Evolutionary conservation across 768 basidiomycete species (phyloP).

Genomic region (Amanita phalloides): DNA sequence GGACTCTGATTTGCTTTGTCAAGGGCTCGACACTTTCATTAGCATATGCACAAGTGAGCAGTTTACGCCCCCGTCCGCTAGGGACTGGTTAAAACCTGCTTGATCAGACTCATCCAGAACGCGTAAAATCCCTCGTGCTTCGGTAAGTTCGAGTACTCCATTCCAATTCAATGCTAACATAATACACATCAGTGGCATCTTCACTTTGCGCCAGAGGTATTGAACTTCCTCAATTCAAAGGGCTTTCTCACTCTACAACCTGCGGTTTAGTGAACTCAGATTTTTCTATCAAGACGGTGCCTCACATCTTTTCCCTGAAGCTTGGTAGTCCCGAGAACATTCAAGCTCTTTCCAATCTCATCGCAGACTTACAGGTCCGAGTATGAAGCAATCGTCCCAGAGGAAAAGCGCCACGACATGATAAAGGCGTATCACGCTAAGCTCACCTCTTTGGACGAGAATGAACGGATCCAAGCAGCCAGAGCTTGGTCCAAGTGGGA

Average conservation of each 20-base stretch:
- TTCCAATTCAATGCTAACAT: background rate
- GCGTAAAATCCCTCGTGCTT: conserved; percentile 69
- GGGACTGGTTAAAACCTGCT: background rate
- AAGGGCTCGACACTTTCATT: conserved; percentile 82
- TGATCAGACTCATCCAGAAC: conserved; percentile 63
- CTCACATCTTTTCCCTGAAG: conserved; percentile 77
- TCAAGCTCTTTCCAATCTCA: background rate
- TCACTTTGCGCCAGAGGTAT: conserved; percentile 73
- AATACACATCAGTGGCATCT: conserved; percentile 57
- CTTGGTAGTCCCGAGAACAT: conserved; percentile 42
- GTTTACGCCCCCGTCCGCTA: background rate
- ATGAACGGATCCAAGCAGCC: conserved; percentile 55
- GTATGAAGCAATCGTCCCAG: conserved; percentile 72
- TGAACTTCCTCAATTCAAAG: background rate
- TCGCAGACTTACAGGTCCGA: conserved; percentile 50
- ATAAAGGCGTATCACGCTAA: conserved; percentile 76
- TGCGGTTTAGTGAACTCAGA: conserved; percentile 50
- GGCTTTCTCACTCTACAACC: background rate
- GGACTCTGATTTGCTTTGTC: background rate
- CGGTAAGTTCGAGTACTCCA: conserved; percentile 31
- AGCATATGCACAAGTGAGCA: conserved; percentile 71
- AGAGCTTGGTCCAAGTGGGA: conserved; percentile 90
- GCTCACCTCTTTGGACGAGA: conserved; percentile 62
- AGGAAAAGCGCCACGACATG: conserved; percentile 69
- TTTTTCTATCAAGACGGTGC: conserved; percentile 92